phyloP scores from a whole-genome alignment of 2,329 filamentous ascomycete species.

The Scytalidium lignicola region DNA sequence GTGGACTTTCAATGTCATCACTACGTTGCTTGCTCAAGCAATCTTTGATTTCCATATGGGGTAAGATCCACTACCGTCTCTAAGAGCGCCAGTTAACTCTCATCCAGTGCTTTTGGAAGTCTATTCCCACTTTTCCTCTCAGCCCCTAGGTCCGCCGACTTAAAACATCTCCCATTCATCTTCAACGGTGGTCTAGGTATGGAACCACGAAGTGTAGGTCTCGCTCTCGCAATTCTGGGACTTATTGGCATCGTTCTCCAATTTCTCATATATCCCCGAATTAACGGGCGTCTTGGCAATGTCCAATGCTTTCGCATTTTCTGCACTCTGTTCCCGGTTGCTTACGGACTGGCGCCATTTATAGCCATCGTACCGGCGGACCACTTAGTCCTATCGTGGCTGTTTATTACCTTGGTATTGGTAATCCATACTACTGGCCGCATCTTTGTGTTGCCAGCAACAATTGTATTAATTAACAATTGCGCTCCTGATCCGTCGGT shows the following conservation, averaged over 20 bases:
- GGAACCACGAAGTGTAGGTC: slow-evolving; percentile 60
- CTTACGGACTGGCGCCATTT: slow-evolving; percentile 62
- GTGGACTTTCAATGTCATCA: slow-evolving; percentile 48
- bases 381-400: slow-evolving; percentile 42
- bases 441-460: slow-evolving; percentile 52
- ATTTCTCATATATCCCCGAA: slow-evolving; percentile 60
- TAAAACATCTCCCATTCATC: slow-evolving; percentile 4
- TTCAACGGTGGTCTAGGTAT: slow-evolving; percentile 65
- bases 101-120: slow-evolving; percentile 57
- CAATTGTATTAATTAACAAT: slow-evolving; percentile 54
- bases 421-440: slow-evolving; percentile 50
- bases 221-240: slow-evolving; percentile 70
- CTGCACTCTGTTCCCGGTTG: slow-evolving; percentile 58
- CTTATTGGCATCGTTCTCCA: slow-evolving; percentile 67
- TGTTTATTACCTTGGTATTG: slow-evolving; percentile 45
- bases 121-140: slow-evolving; percentile 75
- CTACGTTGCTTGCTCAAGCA: slow-evolving; percentile 59
- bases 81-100: background rate
- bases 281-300: slow-evolving; percentile 61
- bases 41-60: slow-evolving; percentile 69
- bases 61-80: background rate
- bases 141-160: slow-evolving; percentile 47
- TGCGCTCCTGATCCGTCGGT: slow-evolving; percentile 48
- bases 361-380: slow-evolving; percentile 43
- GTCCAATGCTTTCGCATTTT: slow-evolving; percentile 59